Evolutionary conservation across 257 asterid genomes (phyloP).

Genomic region (Perilla frutescens): DNA sequence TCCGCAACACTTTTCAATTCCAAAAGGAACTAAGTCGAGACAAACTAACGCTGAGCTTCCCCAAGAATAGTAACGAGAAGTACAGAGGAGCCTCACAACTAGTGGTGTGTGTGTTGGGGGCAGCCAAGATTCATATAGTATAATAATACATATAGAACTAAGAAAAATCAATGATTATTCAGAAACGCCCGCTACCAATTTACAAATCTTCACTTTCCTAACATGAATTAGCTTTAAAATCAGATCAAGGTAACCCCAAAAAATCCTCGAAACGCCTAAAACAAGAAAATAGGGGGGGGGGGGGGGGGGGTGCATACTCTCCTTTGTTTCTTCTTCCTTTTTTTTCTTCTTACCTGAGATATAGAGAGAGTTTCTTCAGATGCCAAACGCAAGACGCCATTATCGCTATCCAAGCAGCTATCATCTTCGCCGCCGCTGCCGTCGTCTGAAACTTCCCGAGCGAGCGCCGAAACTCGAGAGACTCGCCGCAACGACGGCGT

Average conservation of each 20-base stretch:
- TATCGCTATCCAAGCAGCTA: constrained; percentile 33
- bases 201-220: not conserved
- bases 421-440: constrained; percentile 48
- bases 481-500: constrained; percentile 41
- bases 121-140: not conserved
- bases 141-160: too few relatives aligned
- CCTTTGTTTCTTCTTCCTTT: not conserved
- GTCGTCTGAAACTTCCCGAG: constrained; percentile 47
- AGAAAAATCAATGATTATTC: not conserved
- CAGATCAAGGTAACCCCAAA: not conserved
- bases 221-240: not conserved
- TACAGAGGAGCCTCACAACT: too few relatives aligned
- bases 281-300: not conserved
- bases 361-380: constrained; percentile 43
- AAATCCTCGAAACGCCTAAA: not conserved
- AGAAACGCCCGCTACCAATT: not conserved
- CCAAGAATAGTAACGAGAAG: too few relatives aligned
- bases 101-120: too few relatives aligned
- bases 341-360: constrained; percentile 49
- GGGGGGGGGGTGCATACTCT: not conserved
- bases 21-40: not conserved
- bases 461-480: constrained; percentile 45
- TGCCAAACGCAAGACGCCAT: constrained; percentile 42
- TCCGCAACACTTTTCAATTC: not conserved
- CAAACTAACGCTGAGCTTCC: not conserved